phyloP scores from a whole-genome alignment of 1,139 yeast genomes.

The Hansenula lynferdii region DNA sequence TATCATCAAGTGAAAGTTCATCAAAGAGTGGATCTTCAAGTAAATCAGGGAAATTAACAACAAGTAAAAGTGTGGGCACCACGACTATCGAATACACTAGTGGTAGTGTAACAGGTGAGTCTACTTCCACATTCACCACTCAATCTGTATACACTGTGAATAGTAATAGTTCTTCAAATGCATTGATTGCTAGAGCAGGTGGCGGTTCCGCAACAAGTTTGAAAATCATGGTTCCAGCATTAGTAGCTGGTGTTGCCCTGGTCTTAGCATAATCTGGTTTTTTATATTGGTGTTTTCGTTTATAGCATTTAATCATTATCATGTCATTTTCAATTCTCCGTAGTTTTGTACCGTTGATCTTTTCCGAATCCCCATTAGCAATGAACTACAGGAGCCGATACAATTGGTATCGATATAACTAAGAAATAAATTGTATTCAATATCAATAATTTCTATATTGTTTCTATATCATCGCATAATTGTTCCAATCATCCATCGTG shows the following conservation, averaged over 20 bases:
- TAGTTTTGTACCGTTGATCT: too few species aligned
- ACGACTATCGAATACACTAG: slow-evolving; percentile 2
- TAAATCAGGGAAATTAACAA: background rate
- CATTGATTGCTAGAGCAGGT: background rate
- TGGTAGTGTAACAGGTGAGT: slow-evolving; percentile 3
- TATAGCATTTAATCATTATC: too few species aligned
- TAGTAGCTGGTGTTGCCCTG: slow-evolving; percentile 10
- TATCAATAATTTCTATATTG: too few species aligned
- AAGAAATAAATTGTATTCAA: too few species aligned
- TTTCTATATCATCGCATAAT: too few species aligned
- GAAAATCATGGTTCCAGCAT: slow-evolving; percentile 5
- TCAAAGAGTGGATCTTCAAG: background rate
- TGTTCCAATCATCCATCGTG: too few species aligned
- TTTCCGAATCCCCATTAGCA: too few species aligned
- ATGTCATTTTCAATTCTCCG: background rate
- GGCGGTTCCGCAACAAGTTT: background rate
- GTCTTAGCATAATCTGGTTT: background rate
- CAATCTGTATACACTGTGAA: background rate
- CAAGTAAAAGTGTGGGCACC: background rate
- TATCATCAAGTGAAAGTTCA: background rate
- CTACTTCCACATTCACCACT: slow-evolving; percentile 2
- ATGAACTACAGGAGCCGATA: too few species aligned
- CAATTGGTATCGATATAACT: too few species aligned
- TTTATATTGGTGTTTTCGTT: background rate
- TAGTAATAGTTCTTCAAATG: slow-evolving; percentile 7